Evolutionary conservation across 306 rosid genomes (phyloP), one percentile per base, ranked within the genome.

Genomic region (Canavalia ensiformis): DNA sequence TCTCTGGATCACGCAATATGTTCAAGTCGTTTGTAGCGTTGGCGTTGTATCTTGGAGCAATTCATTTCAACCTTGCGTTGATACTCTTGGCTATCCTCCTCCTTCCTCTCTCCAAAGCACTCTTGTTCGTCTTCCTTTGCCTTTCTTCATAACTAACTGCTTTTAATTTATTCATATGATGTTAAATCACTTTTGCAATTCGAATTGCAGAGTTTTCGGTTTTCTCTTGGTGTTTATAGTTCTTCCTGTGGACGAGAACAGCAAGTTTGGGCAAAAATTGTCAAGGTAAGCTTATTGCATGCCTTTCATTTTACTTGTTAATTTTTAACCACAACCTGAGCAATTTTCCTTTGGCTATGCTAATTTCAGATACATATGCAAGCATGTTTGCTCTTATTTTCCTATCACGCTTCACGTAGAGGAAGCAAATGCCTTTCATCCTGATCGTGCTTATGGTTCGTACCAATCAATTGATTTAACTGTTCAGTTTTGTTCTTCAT

Each of bases 321-420:
- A 18, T 18, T 18, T 18, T 18, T 18, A 18, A 18, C 44, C 28
- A 28, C 1, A n/a, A 62, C 7, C 65, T 13, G n/a, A 54, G 3
- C 8, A 50, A 12, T 45, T 44, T 81, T 3, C 29, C n/a, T 60
- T n/a, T 28, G 31, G 30, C 6, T 82, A 44, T 79, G 30, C 6
- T 54, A 37, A 42, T 82, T 85, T 42, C 83, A 94, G 97, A 85
- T 94, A 79, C 84, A 86, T 94, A 71, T 91, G 97, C 75, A 89
- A 82, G 66, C 85, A 91, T 62, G 86, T 89, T 77, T 81, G 89
- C 77, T 44, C 58, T 77, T 94, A 91, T 75, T 92, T 94, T 81
- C 98, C 98, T 2, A 75, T 92, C 68, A 90, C 87, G 34, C 82
- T 92, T 81, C 88, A 90, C 67, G 85, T 91, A 1, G 97, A 94